Percentiles rank a stretch among this genome's conserved stretches.
Conservation (phyloP, 192 early-diverging fungal species). For the Chytriomyces sp. region DNA sequence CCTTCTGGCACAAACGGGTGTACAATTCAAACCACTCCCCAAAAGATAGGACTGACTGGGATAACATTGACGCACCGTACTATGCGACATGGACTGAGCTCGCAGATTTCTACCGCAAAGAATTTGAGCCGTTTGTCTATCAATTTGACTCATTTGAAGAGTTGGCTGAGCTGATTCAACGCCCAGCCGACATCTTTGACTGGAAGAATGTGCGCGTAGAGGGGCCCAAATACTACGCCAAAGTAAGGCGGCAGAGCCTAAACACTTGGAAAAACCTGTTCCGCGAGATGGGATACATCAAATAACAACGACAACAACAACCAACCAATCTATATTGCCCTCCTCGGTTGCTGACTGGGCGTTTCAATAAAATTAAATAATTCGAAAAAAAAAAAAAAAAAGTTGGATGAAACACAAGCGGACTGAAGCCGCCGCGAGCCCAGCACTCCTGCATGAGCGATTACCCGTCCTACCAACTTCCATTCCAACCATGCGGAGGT, state of each 20-base stretch:
- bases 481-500: too few relatives aligned
- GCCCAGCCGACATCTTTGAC: conserved; percentile 1
- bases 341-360: too few relatives aligned
- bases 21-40: background rate
- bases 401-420: too few relatives aligned
- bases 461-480: too few relatives aligned
- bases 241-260: background rate
- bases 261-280: background rate
- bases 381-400: too few relatives aligned
- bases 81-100: conserved; percentile 13
- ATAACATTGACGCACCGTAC: background rate
- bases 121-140: conserved; percentile 12
- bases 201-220: conserved; percentile 9
- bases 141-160: conserved; percentile 19
- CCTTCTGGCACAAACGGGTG: background rate
- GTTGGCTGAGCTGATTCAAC: background rate
- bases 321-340: too few relatives aligned
- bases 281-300: background rate
- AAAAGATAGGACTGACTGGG: background rate
- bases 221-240: background rate
- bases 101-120: conserved; percentile 1
- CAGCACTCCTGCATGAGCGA: too few relatives aligned
- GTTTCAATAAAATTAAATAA: too few relatives aligned
- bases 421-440: too few relatives aligned
- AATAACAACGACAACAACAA: too few relatives aligned